Evolutionary conservation across 306 rosid species (phyloP).

Genomic region (Vigna hirtella): DNA sequence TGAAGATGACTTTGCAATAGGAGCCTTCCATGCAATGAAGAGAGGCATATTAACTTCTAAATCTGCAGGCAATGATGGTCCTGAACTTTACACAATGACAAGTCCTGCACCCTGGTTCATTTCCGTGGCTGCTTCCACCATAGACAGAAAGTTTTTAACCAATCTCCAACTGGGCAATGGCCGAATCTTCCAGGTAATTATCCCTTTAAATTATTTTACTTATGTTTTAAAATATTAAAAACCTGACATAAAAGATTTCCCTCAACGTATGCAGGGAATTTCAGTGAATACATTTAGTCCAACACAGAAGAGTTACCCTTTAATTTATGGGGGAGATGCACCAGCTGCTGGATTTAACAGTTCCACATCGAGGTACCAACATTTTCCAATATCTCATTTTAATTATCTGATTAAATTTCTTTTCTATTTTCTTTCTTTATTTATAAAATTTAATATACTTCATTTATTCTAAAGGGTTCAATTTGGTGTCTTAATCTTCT

Average conservation of each 20-base stretch:
- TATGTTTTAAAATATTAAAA: too few species aligned
- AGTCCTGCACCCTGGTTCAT: conserved; percentile 53
- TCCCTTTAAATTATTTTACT: too few species aligned
- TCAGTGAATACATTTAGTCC: neutral
- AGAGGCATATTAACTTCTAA: neutral
- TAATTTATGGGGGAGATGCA: conserved; percentile 8
- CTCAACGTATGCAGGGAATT: conserved; percentile 3
- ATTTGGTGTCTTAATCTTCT: too few species aligned
- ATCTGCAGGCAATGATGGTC: neutral
- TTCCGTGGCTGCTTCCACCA: conserved; percentile 62
- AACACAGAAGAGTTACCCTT: neutral
- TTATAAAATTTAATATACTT: too few species aligned
- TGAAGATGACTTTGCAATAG: neutral
- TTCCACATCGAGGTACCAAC: neutral
- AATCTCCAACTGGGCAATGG: conserved; percentile 42
- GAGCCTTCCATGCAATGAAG: conserved; percentile 16
- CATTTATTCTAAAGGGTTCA: too few species aligned
- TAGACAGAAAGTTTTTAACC: conserved; percentile 54
- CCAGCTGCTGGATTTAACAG: neutral
- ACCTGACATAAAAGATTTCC: neutral
- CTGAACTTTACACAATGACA: neutral
- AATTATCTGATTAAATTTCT: too few species aligned
- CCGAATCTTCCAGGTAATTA: neutral
- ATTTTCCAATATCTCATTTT: neutral
- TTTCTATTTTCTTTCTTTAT: too few species aligned